Evolutionary conservation across 75 land plant species (phyloP), one percentile per base, ranked within the genome.

Genomic region (Selaginella tamariscina): DNA sequence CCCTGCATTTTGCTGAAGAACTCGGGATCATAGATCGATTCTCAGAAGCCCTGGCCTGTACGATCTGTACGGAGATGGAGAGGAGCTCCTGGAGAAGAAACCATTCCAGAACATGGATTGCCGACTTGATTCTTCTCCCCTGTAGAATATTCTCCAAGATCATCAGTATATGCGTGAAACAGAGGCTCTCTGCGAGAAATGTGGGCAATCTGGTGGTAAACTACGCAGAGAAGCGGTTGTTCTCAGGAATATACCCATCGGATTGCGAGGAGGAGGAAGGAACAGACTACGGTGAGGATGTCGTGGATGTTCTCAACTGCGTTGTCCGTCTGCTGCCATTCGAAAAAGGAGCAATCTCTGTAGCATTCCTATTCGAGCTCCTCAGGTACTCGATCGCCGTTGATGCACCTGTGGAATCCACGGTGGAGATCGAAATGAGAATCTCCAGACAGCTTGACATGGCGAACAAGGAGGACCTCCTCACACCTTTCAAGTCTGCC

Each of bases 341-440:
- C 24, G 62, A 59, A 5, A 21, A n/a, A 59, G 26, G 62, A 5
- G 26, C 23, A 9, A n/a, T 59, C n/a, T 21, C 62, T 9, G 21
- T 59, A 5, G 21, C n/a, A 5, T 59, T 59, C 26, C 26, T 59
- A 5, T 59, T 59, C 26, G 62, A 8, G 27, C 62, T 59, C 8
- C 26, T 59, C 24, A 59, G 62, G 23, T 59, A 59, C 62, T 59
- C 62, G 27, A n/a, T 59, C 26, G 62, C 62, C 9, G 23, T 59
- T 9, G 62, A 59, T 59, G 62, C 62, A 2, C 24, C 62, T 2
- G n/a, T 2, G 8, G 62, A 59, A 2, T 59, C n/a, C 26, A 5
- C n/a, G 18, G 62, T 23, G 8, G 18, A 59, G 26, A 21, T 59
- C 62, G 62, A 59, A n/a, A 59, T 2, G n/a, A 5, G 62, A n/a